Evolutionary conservation across 2,329 filamentous ascomycete genomes (phyloP), one percentile per base, ranked within the genome.

Genomic region (Diaporthe nobilis): DNA sequence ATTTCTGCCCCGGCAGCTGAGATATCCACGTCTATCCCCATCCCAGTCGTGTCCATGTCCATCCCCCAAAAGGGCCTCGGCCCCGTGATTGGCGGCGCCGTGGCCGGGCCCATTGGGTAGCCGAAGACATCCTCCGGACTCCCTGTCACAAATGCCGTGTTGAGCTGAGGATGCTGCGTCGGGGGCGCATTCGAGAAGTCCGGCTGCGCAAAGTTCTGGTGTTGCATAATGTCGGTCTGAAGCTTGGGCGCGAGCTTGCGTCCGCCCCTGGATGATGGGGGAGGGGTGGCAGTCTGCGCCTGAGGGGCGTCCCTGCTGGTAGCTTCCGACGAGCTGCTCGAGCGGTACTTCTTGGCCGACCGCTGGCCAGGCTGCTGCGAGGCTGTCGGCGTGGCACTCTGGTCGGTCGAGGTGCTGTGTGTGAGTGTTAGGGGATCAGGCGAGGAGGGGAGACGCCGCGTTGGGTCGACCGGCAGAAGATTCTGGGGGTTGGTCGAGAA

Each of bases 381-480:
- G n/a, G 49, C 63, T 60, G 39, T 65, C 13, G 58, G 60, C 37
- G 71, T 44, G 22, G n/a, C 34, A 47, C 58, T 72, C n/a, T 42
- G 20, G 12, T 60, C 55, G 65, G 55, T 61, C 7, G 42, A 42
- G 20, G 22, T 37, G 73, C 82, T 81, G 73, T 82, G 80, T 22
- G 81, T 80, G 47, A 81, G 74, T 44, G 79, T 83, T 74, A 85
- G 83, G 65, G 87, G 84, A 47, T 83, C 87, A 47, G 91, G 89
- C 71, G 92, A 92, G 22, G 91, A 93, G 20, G 87, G 86, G 58
- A 93, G 82, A 79, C 88, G 88, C 80, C 87, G 87, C 77, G 90
- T 88, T 47, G 89, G 88, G 79, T 92, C 89, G 80, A 92, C 90
- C 44, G 91, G 89, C 76, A 91, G 90, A 74, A 93, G 83, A 73